Conservation (phyloP, 257 asterid species). For the Petrea volubilis region DNA sequence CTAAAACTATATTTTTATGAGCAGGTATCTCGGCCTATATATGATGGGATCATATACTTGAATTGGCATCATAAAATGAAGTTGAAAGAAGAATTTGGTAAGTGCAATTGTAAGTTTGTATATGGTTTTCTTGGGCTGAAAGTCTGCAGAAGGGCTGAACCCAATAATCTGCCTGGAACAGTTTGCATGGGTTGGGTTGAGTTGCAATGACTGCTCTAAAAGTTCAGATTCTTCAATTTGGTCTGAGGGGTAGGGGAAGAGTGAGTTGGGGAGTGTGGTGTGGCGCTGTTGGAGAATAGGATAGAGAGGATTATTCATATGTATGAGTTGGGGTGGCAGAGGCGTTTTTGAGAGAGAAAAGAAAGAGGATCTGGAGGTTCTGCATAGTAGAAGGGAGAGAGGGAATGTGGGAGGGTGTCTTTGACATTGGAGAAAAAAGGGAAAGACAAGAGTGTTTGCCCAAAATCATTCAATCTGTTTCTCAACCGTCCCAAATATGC, state of each 20-base stretch:
- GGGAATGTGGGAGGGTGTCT: background rate
- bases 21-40: slow-evolving; percentile 74
- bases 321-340: too few species aligned
- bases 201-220: background rate
- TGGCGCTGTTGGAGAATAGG: too few species aligned
- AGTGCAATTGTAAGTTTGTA: slow-evolving; percentile 29
- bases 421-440: slow-evolving; percentile 7
- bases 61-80: slow-evolving; percentile 64
- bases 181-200: background rate
- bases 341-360: too few species aligned
- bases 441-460: background rate
- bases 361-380: too few species aligned
- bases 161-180: background rate
- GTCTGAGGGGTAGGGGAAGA: too few species aligned
- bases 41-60: slow-evolving; percentile 67
- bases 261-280: too few species aligned
- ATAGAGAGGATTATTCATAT: too few species aligned
- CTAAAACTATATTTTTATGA: slow-evolving; percentile 28
- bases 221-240: background rate
- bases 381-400: background rate
- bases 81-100: slow-evolving; percentile 90
- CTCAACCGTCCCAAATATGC: background rate
- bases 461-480: background rate
- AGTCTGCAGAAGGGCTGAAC: slow-evolving; percentile 14
- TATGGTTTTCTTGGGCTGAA: background rate